Evolutionary conservation across 2,329 filamentous ascomycete species (phyloP), one percentile per base, ranked within the genome.

Genomic region (Rachicladosporium sp.): DNA sequence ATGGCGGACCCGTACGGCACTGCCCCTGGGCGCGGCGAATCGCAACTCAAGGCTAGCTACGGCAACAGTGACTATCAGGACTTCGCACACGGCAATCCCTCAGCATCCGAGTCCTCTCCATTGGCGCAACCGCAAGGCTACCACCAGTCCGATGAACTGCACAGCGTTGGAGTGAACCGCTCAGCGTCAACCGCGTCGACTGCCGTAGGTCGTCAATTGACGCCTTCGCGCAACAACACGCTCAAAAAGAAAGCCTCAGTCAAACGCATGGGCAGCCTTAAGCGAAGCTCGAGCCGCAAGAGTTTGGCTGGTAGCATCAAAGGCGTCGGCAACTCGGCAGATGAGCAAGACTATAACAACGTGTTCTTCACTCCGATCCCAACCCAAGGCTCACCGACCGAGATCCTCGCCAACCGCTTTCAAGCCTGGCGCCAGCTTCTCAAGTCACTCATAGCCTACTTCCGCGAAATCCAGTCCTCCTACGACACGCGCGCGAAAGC

Each of bases 341-440:
- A 85, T 44, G 71, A 75, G 44, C 75, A 80, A 43, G 78, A 85
- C 56, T 69, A 72, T 49, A 82, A 88, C 57, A 95, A 83, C 62
- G 85, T 82, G 33, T 95, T 95, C 58, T 80, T 79, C 59, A 87
- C 86, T 36, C 91, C 91, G 1, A 81, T 98, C 29, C 91, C 88
- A 3, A 95, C 85, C 4, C 76, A 74, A 11, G 85, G 86, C 3
- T 87, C 79, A 38, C 91, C 91, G 2, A 96, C 91, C 1, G 89
- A 96, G 43, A 71, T 83, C 37, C 70, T 98, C 23, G 82, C 86
- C 33, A 84, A 78, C 51, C 76, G 91, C 40, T 98, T 98, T 58
- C 84, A 95, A 69, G 87, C 83, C 37, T 98, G 91, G 91, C 78
- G 91, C 52, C 94, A 93, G 66, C 74, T 95, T 10, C 73, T 98